Conservation (phyloP, 495 filamentous ascomycete species). For the Rostrohypoxylon terebratum region DNA sequence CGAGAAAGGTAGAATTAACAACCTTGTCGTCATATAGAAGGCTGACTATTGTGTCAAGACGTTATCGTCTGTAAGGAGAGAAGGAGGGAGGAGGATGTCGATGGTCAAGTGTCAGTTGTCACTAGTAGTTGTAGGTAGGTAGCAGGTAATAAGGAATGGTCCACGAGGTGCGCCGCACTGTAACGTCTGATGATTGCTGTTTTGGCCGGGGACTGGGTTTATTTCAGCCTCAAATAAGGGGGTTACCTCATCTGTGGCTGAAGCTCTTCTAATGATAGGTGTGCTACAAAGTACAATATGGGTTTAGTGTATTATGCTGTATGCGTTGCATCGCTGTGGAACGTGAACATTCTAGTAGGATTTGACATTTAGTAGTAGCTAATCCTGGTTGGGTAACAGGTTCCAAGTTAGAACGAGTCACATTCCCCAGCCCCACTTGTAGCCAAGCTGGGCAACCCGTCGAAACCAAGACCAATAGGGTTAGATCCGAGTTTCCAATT, state of each 20-base stretch:
- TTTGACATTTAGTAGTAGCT: slow-evolving; percentile 17
- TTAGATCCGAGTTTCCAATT: slow-evolving; percentile 3
- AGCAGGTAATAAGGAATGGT: slow-evolving; percentile 4
- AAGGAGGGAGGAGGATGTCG: background rate
- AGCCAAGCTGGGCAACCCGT: slow-evolving; percentile 14
- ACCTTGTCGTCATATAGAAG: slow-evolving; percentile 4
- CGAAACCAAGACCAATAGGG: slow-evolving; percentile 6
- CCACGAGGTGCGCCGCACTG: slow-evolving; percentile 1
- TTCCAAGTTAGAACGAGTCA: background rate
- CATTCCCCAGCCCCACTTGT: slow-evolving; percentile 10
- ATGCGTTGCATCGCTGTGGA: background rate
- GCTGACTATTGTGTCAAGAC: slow-evolving; percentile 16
- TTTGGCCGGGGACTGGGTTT: slow-evolving; percentile 16
- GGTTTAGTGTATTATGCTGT: too few relatives aligned
- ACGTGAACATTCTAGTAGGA: background rate
- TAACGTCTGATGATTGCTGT: slow-evolving; percentile 17
- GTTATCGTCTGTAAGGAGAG: slow-evolving; percentile 16
- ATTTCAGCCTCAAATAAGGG: slow-evolving; percentile 29
- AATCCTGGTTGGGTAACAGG: slow-evolving; percentile 5
- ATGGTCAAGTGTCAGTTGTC: slow-evolving; percentile 16
- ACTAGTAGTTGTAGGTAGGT: background rate
- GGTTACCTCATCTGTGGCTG: slow-evolving; percentile 33
- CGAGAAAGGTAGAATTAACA: background rate
- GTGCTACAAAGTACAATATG: too few relatives aligned
- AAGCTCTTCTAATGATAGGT: slow-evolving; percentile 13